Evolutionary conservation across 805 yeast genomes (phyloP).

Genomic region (Wickerhamiella domercqiae): DNA sequence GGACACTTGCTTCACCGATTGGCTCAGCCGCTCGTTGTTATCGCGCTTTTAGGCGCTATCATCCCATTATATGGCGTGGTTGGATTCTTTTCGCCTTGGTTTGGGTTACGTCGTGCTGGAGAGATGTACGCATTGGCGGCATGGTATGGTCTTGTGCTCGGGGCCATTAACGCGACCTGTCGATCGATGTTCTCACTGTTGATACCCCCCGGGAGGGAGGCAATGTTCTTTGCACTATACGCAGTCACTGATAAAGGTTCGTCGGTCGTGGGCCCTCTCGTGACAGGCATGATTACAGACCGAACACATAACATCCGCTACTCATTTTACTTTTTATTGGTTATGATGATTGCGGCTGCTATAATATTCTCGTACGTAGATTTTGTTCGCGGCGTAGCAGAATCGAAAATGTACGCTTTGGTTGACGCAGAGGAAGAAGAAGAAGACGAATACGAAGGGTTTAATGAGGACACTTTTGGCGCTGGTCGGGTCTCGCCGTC

Average conservation of each 20-base stretch:
- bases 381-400: conserved; percentile 45
- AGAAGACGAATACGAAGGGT: conserved; percentile 5
- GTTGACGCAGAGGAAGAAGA: conserved; percentile 22
- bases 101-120: conserved; percentile 47
- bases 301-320: conserved; percentile 58
- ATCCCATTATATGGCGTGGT: conserved; percentile 60
- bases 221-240: conserved; percentile 59
- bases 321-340: conserved; percentile 49
- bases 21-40: conserved; percentile 31
- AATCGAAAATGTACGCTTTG: conserved; percentile 30
- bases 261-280: conserved; percentile 54
- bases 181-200: conserved; percentile 52
- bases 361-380: conserved; percentile 43
- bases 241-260: conserved; percentile 72
- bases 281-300: conserved; percentile 61
- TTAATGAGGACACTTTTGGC: neutral
- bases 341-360: conserved; percentile 37
- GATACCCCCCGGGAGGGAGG: conserved; percentile 62
- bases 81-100: conserved; percentile 39
- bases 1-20: conserved; percentile 34
- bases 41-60: conserved; percentile 39
- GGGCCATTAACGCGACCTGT: conserved; percentile 56
- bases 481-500: no score
- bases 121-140: conserved; percentile 58
- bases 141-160: conserved; percentile 64